Evolutionary conservation across 768 basidiomycete genomes (phyloP).

Genomic region (Kondoa malvinella): DNA sequence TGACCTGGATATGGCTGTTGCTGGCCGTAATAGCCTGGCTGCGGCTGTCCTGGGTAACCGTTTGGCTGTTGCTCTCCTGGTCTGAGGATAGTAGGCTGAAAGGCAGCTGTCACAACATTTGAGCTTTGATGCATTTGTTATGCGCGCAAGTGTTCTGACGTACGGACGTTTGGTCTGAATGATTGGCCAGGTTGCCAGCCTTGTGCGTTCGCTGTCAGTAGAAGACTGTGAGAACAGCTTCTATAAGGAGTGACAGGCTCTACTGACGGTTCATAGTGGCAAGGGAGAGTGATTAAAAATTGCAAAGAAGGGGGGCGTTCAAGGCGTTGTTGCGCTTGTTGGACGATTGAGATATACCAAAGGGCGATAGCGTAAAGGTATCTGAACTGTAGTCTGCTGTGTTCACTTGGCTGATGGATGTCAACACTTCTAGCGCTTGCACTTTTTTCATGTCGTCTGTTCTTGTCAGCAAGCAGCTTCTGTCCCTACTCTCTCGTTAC

Average conservation of each 20-base stretch:
- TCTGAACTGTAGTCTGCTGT: too few species aligned
- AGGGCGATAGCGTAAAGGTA: too few species aligned
- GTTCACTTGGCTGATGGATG: too few species aligned
- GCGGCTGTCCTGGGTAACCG: slow-evolving; percentile 26
- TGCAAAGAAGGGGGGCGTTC: too few species aligned
- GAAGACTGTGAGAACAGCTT: background rate
- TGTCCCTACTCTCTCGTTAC: too few species aligned
- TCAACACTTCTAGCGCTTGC: too few species aligned
- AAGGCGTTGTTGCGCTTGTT: too few species aligned
- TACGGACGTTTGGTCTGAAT: background rate
- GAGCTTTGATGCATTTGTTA: background rate
- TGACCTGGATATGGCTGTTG: slow-evolving; percentile 17
- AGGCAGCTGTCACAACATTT: background rate
- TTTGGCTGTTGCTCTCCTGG: slow-evolving; percentile 23
- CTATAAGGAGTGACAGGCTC: background rate
- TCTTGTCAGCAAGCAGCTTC: too few species aligned
- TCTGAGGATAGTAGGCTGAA: slow-evolving; percentile 7
- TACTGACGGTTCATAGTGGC: background rate
- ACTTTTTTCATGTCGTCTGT: too few species aligned
- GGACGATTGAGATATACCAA: too few species aligned
- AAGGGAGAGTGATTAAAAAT: too few species aligned
- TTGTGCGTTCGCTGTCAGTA: background rate
- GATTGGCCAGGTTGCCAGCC: slow-evolving; percentile 2
- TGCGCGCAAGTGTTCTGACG: background rate
- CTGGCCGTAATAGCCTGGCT: slow-evolving; percentile 24